A percentile compares a stretch with the other conserved stretches of the same genome.
phyloP scores from a whole-genome alignment of 148 eudicot species.

The Pharnaceum exiguum region DNA sequence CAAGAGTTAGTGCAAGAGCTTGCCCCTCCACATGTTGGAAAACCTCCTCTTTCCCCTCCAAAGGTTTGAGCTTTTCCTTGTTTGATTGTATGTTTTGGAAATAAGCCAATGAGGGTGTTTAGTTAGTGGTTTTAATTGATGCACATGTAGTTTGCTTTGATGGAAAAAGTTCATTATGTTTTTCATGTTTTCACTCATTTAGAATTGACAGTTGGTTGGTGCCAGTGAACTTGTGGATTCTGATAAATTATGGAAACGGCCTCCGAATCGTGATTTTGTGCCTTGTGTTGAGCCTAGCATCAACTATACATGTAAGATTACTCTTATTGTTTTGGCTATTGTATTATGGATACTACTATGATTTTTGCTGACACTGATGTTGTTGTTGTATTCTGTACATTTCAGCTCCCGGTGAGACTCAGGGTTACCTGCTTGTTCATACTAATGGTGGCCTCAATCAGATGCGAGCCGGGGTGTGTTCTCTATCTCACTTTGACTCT shows the following conservation, averaged over 20 bases:
- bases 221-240: slow-evolving; percentile 37
- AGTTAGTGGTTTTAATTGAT: neutral
- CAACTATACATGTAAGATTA: slow-evolving; percentile 42
- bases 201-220: slow-evolving; percentile 77
- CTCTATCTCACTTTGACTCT: slow-evolving; percentile 4
- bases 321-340: slow-evolving; percentile 5
- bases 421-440: slow-evolving; percentile 81
- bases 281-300: slow-evolving; percentile 72
- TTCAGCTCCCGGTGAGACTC: slow-evolving; percentile 61
- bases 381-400: slow-evolving; percentile 10
- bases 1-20: slow-evolving; percentile 36
- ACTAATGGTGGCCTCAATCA: slow-evolving; percentile 98
- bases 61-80: slow-evolving; percentile 48
- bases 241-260: slow-evolving; percentile 77
- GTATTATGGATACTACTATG: neutral
- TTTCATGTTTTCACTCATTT: slow-evolving; percentile 64
- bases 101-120: too few species aligned
- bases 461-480: slow-evolving; percentile 95
- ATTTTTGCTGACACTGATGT: slow-evolving; percentile 4
- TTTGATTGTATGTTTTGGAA: neutral
- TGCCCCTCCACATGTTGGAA: slow-evolving; percentile 51
- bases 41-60: slow-evolving; percentile 38
- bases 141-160: neutral
- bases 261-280: slow-evolving; percentile 63
- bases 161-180: slow-evolving; percentile 31